Conservation (phyloP, 805 yeast genomes). For the Ogataea corticis region DNA sequence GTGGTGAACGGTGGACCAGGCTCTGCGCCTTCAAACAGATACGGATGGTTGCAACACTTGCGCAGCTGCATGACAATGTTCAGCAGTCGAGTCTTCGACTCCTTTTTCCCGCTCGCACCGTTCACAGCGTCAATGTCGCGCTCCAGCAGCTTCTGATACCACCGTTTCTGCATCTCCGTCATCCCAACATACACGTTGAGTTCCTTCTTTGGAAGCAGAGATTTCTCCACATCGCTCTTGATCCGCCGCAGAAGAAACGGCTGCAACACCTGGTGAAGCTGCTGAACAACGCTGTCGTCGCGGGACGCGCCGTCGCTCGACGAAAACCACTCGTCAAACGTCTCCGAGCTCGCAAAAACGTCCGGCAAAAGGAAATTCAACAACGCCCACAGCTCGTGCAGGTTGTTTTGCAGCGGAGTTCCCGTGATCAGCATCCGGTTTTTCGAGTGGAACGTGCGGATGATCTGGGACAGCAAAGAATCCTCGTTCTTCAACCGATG, state of each 20-base stretch:
- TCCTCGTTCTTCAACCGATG: slow-evolving; percentile 82
- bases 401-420: slow-evolving; percentile 77
- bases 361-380: slow-evolving; percentile 77
- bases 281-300: slow-evolving; percentile 52
- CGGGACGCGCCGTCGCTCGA: slow-evolving; percentile 36
- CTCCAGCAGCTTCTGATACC: slow-evolving; percentile 77
- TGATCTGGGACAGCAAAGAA: slow-evolving; percentile 68
- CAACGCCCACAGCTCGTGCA: slow-evolving; percentile 81
- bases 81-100: slow-evolving; percentile 70
- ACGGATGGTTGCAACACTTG: slow-evolving; percentile 85
- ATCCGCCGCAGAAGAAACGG: slow-evolving; percentile 78
- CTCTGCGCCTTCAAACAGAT: slow-evolving; percentile 82
- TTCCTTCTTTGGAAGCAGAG: slow-evolving; percentile 74
- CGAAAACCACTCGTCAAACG: slow-evolving; percentile 76
- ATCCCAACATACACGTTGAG: slow-evolving; percentile 70
- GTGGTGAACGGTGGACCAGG: slow-evolving; percentile 89
- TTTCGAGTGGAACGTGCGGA: slow-evolving; percentile 68
- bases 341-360: slow-evolving; percentile 69
- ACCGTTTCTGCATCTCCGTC: slow-evolving; percentile 75
- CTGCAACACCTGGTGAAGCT: slow-evolving; percentile 71
- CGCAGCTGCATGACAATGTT: slow-evolving; percentile 85
- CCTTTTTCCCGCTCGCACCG: slow-evolving; percentile 75
- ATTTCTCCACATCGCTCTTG: slow-evolving; percentile 79
- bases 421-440: slow-evolving; percentile 77
- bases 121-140: slow-evolving; percentile 84